These are phyloP conservation scores for Aspergillus terreus DNA, from an alignment of 2,329 filamentous ascomycete genomes.

Conservation along the genomic window DNA sequence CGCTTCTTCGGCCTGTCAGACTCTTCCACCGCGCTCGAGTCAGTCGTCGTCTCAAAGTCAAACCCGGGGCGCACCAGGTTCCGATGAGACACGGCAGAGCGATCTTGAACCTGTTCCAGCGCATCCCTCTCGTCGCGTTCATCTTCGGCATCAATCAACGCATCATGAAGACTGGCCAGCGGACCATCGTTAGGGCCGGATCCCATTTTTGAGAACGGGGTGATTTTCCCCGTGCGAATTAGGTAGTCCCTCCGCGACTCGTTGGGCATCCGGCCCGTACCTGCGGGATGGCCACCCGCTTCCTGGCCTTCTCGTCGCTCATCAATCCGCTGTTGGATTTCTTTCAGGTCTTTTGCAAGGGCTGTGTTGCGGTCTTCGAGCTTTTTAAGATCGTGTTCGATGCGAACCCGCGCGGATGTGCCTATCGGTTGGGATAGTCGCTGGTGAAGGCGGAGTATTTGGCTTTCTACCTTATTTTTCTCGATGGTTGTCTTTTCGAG, in stretches of 20 bases:
- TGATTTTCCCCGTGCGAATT: slow-evolving; percentile 95
- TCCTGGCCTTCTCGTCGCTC: slow-evolving; percentile 62
- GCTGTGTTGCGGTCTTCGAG: slow-evolving; percentile 62
- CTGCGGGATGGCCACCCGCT: slow-evolving; percentile 41
- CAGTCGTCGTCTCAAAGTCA: slow-evolving; percentile 45
- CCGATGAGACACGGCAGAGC: slow-evolving; percentile 62
- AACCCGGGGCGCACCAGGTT: slow-evolving; percentile 72
- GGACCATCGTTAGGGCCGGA: slow-evolving; percentile 56
- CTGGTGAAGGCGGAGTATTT: slow-evolving; percentile 59
- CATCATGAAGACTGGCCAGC: slow-evolving; percentile 69
- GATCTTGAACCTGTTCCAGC: slow-evolving; percentile 36
- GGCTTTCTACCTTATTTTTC: slow-evolving; percentile 59
- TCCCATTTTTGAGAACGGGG: slow-evolving; percentile 80
- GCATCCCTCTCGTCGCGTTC: slow-evolving; percentile 53
- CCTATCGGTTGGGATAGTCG: slow-evolving; percentile 55
- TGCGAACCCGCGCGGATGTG: slow-evolving; percentile 45
- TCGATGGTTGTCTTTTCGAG: slow-evolving; percentile 55
- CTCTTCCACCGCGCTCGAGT: slow-evolving; percentile 22
- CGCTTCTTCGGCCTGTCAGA: slow-evolving; percentile 29
- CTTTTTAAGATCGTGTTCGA: slow-evolving; percentile 58
- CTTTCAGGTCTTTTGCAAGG: slow-evolving; percentile 68
- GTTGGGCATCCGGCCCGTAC: slow-evolving; percentile 60
- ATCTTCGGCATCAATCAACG: slow-evolving; percentile 77
- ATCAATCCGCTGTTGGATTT: slow-evolving; percentile 78
- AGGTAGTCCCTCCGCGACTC: slow-evolving; percentile 86